A percentile compares a stretch with the other conserved stretches of the same genome.
Evolutionary conservation across 2,329 filamentous ascomycete genomes (phyloP).

Genomic region (Cladophialophora exuberans): DNA sequence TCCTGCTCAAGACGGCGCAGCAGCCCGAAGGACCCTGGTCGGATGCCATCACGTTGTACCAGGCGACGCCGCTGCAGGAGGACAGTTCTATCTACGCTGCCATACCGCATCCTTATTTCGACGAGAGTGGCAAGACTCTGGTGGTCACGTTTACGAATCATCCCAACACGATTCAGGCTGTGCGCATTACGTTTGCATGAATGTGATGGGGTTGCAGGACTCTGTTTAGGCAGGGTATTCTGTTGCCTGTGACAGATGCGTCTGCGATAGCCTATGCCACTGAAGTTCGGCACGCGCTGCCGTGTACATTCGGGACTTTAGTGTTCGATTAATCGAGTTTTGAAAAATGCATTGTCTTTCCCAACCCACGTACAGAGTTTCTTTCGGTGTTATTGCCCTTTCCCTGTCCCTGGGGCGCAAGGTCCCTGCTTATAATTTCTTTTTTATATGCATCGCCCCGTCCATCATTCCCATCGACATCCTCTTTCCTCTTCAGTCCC

Average conservation of each 20-base stretch:
- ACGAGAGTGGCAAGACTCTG: slow-evolving; percentile 32
- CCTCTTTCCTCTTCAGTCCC: background rate
- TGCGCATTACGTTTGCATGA: slow-evolving; percentile 24
- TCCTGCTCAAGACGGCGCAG: slow-evolving; percentile 27
- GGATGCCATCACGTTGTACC: slow-evolving; percentile 30
- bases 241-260: no score
- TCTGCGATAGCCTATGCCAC: no score
- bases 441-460: no score
- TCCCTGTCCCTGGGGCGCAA: no score
- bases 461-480: background rate
- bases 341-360: no score
- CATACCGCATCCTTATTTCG: slow-evolving; percentile 34
- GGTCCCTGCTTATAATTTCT: background rate
- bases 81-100: slow-evolving; percentile 33
- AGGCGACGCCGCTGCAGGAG: slow-evolving; percentile 28
- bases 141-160: slow-evolving; percentile 35
- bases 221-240: no score
- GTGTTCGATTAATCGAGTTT: no score
- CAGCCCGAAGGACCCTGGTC: slow-evolving; percentile 35
- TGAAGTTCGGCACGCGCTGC: no score
- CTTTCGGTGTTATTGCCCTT: no score
- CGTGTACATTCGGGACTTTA: no score
- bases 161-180: slow-evolving; percentile 34
- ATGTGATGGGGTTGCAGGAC: background rate
- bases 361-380: no score